Evolutionary conservation across 805 yeast genomes (phyloP).

Genomic region (Phaffomyces thermotolerans): DNA sequence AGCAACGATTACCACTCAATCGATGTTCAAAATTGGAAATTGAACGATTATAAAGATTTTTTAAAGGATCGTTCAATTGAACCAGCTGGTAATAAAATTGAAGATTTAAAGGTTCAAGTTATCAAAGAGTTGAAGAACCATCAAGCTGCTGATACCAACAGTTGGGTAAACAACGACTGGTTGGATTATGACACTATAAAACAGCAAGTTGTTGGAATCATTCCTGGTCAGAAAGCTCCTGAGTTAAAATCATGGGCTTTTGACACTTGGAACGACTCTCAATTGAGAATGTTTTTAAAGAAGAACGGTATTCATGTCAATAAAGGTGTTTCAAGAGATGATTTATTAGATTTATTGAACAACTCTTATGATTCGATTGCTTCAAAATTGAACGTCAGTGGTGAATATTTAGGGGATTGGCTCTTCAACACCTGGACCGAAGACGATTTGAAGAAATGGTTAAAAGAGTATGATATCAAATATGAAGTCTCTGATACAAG

Average conservation of each 20-base stretch:
- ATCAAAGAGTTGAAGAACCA: background rate
- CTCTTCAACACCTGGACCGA: slow-evolving; percentile 47
- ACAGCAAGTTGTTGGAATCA: too few species aligned
- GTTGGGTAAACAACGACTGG: too few species aligned
- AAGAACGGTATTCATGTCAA: slow-evolving; percentile 25
- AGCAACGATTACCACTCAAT: slow-evolving; percentile 4
- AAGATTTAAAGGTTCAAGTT: slow-evolving; percentile 25
- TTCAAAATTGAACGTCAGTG: slow-evolving; percentile 30
- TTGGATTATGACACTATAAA: too few species aligned
- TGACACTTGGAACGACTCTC: slow-evolving; percentile 35
- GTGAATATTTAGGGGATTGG: slow-evolving; percentile 44
- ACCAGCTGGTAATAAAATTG: slow-evolving; percentile 18
- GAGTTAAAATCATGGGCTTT: slow-evolving; percentile 34
- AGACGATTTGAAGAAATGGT: slow-evolving; percentile 42
- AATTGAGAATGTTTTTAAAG: slow-evolving; percentile 28
- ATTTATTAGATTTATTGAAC: slow-evolving; percentile 27
- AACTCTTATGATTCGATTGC: slow-evolving; percentile 34
- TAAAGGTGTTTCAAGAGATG: slow-evolving; percentile 9
- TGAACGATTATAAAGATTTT: slow-evolving; percentile 28
- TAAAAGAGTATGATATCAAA: slow-evolving; percentile 36
- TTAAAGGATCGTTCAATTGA: slow-evolving; percentile 25
- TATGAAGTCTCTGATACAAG: slow-evolving; percentile 33
- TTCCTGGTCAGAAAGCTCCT: background rate
- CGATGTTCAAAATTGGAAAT: slow-evolving; percentile 24
- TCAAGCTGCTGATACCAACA: background rate